Percentiles rank a stretch among this genome's conserved stretches.
Evolutionary conservation across 2,329 filamentous ascomycete species (phyloP).

Genomic region (Teratosphaeria nubilosa): DNA sequence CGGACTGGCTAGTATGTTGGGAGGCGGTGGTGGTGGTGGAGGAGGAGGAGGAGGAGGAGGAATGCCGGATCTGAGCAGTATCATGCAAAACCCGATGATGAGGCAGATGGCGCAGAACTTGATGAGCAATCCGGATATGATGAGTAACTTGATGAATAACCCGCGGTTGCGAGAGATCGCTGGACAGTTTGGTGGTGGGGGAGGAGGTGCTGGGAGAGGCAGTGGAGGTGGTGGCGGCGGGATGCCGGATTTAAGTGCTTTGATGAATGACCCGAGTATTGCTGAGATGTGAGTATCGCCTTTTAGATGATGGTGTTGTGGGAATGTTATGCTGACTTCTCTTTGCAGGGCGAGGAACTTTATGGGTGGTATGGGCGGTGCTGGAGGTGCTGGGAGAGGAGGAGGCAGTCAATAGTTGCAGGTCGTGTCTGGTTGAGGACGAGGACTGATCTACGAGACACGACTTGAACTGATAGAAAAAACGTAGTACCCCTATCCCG

Average conservation of each 20-base stretch:
- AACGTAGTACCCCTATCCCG: not conserved
- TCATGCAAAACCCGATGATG: slow-evolving; percentile 99
- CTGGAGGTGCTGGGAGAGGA: slow-evolving; percentile 2
- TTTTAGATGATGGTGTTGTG: not conserved
- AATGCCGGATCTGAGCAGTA: slow-evolving; percentile 75
- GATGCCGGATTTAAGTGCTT: slow-evolving; percentile 72
- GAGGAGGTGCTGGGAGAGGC: slow-evolving; percentile 21
- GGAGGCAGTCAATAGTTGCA: not conserved
- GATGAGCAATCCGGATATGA: slow-evolving; percentile 91
- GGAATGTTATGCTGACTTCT: slow-evolving; percentile 8
- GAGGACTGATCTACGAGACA: not conserved
- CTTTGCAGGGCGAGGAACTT: slow-evolving; percentile 52
- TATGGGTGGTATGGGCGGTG: slow-evolving; percentile 50
- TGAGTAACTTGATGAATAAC: slow-evolving; percentile 90
- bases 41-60: slow-evolving; percentile 56
- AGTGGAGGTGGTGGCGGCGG: slow-evolving; percentile 50
- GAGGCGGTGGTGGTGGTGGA: slow-evolving; percentile 39
- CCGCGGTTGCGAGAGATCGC: slow-evolving; percentile 82
- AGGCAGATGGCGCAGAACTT: slow-evolving; percentile 91
- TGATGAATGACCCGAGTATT: slow-evolving; percentile 90
- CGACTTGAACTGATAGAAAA: not conserved
- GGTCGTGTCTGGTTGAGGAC: not conserved
- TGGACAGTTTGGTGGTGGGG: slow-evolving; percentile 55
- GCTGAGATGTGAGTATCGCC: slow-evolving; percentile 71
- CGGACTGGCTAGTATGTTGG: slow-evolving; percentile 37